Evolutionary conservation across 1,139 yeast species (phyloP).

Genomic region (Oligophagozyma castellii): DNA sequence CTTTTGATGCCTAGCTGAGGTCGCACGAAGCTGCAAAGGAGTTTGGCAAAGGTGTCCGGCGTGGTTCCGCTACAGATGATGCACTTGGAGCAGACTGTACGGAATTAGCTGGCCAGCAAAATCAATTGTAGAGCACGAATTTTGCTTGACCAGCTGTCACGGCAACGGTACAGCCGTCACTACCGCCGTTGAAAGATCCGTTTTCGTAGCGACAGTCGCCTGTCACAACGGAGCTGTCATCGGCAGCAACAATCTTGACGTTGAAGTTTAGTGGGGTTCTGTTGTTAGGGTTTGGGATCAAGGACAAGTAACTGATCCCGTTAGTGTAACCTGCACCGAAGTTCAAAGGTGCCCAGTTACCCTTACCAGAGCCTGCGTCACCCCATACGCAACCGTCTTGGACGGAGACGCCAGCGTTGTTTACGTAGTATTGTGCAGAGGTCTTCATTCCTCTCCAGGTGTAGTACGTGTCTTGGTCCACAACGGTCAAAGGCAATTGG

Average conservation of each 20-base stretch:
- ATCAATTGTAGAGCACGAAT: conserved; percentile 40
- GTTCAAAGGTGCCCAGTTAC: conserved; percentile 97
- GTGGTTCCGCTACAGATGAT: too few relatives aligned
- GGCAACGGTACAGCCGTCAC: conserved; percentile 85
- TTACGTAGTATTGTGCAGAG: conserved; percentile 91
- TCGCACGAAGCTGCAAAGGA: too few relatives aligned
- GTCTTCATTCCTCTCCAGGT: conserved; percentile 70
- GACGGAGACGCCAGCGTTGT: conserved; percentile 82
- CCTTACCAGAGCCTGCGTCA: conserved; percentile 56
- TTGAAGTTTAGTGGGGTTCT: conserved; percentile 59
- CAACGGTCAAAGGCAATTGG: conserved; percentile 54
- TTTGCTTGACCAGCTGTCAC: conserved; percentile 68
- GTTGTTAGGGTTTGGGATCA: conserved; percentile 93
- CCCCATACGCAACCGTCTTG: conserved; percentile 95
- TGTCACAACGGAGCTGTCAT: conserved; percentile 42
- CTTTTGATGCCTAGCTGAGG: too few relatives aligned
- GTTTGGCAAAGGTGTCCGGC: too few relatives aligned
- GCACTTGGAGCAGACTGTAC: too few relatives aligned
- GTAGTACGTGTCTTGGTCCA: conserved; percentile 63
- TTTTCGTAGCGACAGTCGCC: conserved; percentile 73
- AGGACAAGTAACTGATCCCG: conserved; percentile 73
- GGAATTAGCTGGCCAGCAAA: too few relatives aligned
- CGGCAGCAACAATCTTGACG: conserved; percentile 68
- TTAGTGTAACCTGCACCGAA: conserved; percentile 78
- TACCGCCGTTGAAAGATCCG: conserved; percentile 54